Evolutionary conservation across 2,329 filamentous ascomycete species (phyloP).

Genomic region (Cercospora zeina): DNA sequence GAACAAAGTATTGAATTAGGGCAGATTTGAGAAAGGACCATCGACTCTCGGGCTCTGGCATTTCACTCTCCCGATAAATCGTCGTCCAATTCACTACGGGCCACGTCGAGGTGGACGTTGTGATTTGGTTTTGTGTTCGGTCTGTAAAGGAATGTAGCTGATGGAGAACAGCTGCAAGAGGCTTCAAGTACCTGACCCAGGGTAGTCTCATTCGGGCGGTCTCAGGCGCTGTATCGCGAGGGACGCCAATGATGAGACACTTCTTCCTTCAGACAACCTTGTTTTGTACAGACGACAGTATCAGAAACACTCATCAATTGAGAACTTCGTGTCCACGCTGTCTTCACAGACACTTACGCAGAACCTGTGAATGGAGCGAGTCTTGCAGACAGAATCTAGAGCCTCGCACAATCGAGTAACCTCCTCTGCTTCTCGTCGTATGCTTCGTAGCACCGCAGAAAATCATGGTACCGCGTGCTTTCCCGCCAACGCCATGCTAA

Average conservation of each 20-base stretch:
- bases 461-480: neutral
- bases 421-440: neutral
- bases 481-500: slow-evolving; percentile 18
- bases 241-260: neutral
- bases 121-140: neutral
- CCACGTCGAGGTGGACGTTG: neutral
- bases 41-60: neutral
- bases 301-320: neutral
- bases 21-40: neutral
- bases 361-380: neutral
- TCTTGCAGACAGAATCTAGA: neutral
- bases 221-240: neutral
- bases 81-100: neutral
- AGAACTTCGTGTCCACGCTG: neutral
- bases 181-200: neutral
- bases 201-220: neutral
- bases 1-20: neutral
- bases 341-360: neutral
- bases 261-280: neutral
- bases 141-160: neutral
- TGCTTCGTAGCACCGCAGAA: neutral
- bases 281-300: neutral
- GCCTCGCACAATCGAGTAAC: neutral
- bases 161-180: neutral
- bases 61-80: neutral